Percentiles rank a stretch among this genome's conserved stretches.
phyloP scores from a whole-genome alignment of 208 protist species.

The Trypanosomatidae sp. region DNA sequence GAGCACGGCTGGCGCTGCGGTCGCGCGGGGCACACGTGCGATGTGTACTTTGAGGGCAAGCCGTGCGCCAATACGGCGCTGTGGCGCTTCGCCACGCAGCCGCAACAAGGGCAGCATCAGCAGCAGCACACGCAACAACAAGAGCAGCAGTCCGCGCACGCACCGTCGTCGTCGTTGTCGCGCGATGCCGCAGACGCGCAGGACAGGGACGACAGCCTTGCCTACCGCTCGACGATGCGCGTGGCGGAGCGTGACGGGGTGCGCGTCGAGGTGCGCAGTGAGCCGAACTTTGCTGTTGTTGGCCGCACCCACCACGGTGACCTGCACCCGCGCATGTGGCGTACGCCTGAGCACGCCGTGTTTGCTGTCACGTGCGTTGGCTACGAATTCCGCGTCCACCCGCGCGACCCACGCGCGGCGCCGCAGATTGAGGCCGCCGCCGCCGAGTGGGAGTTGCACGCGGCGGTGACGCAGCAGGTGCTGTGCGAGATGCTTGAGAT shows the following conservation, averaged over 20 bases:
- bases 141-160: too few species aligned
- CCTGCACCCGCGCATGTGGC: conserved; percentile 70
- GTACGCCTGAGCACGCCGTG: conserved; percentile 34
- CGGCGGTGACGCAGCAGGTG: conserved; percentile 61
- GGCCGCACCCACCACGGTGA: conserved; percentile 21
- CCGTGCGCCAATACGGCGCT: conserved; percentile 45
- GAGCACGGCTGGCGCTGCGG: conserved; percentile 85
- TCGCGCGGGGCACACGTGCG: conserved; percentile 57
- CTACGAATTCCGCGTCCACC: conserved; percentile 85
- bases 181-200: too few species aligned
- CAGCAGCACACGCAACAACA: too few species aligned
- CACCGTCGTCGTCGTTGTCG: background rate
- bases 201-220: too few species aligned
- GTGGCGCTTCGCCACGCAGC: too few species aligned
- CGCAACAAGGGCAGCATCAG: too few species aligned
- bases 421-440: conserved; percentile 66
- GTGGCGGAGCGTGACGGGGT: conserved; percentile 41
- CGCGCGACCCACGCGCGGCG: conserved; percentile 51
- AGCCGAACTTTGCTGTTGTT: conserved; percentile 71
- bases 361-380: conserved; percentile 70
- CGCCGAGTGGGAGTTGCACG: conserved; percentile 69
- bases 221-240: conserved; percentile 35
- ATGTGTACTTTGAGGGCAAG: conserved; percentile 87
- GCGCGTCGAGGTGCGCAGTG: conserved; percentile 40
- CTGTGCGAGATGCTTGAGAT: conserved; percentile 79